phyloP scores from a whole-genome alignment of 805 yeast species.

The Candida endomychidarum region DNA sequence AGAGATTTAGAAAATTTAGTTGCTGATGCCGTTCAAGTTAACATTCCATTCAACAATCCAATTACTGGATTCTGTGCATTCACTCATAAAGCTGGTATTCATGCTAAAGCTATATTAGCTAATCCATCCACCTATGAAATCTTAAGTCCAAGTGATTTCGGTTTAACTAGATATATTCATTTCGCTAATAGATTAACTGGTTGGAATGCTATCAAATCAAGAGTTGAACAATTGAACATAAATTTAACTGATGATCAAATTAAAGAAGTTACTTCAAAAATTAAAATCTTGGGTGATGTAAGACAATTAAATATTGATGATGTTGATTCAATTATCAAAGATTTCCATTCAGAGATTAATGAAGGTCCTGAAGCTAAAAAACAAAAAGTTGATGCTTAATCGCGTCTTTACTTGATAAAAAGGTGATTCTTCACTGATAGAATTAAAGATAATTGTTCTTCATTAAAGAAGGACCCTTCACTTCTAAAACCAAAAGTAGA shows the following conservation, averaged over 20 bases:
- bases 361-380: constrained; percentile 24
- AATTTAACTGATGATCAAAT: constrained; percentile 86
- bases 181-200: constrained; percentile 98
- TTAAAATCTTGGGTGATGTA: constrained; percentile 92
- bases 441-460: too few species aligned
- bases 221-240: constrained; percentile 95
- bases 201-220: constrained; percentile 97
- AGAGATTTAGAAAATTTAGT: constrained; percentile 94
- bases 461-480: too few species aligned
- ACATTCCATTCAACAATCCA: constrained; percentile 97
- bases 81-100: constrained; percentile 99
- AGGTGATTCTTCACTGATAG: too few species aligned
- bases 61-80: constrained; percentile 99
- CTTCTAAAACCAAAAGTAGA: too few species aligned
- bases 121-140: constrained; percentile 99
- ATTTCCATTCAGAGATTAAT: constrained; percentile 55
- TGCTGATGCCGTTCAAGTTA: constrained; percentile 96
- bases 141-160: constrained; percentile 91
- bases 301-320: constrained; percentile 94
- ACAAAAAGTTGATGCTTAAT: constrained; percentile 14
- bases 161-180: constrained; percentile 93
- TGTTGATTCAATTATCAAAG: constrained; percentile 94
- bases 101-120: constrained; percentile 97
- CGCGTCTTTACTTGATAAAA: too few species aligned
- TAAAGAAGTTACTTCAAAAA: constrained; percentile 92